A percentile compares a stretch with the other conserved stretches of the same genome.
Conservation (phyloP, 202 grass and related monocot genomes). For the Panicum virgatum region DNA sequence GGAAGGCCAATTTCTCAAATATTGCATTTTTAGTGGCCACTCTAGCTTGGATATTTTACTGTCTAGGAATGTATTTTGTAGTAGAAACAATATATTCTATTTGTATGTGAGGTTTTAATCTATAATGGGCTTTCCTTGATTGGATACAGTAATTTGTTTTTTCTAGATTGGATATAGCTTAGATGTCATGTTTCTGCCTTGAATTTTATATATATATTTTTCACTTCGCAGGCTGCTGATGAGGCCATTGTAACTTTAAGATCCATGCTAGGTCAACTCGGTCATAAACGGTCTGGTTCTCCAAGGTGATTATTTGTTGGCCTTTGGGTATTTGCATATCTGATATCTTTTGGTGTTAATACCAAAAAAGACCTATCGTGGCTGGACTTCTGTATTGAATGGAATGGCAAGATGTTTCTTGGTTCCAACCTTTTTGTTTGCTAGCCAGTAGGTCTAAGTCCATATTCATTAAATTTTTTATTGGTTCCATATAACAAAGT, state of each 20-base stretch:
- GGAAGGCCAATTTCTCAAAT: background rate
- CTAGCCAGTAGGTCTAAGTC: background rate
- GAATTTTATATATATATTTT: slow-evolving; percentile 23
- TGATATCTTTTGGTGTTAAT: background rate
- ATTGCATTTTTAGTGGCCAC: background rate
- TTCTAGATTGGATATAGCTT: background rate
- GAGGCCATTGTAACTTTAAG: slow-evolving; percentile 86
- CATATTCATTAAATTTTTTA: too few species aligned
- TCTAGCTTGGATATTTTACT: background rate
- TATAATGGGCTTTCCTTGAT: background rate
- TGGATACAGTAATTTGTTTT: background rate
- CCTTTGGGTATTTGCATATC: background rate
- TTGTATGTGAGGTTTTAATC: slow-evolving; percentile 18
- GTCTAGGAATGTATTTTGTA: slow-evolving; percentile 1
- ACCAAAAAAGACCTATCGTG: background rate
- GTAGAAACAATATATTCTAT: background rate
- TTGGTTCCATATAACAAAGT: background rate
- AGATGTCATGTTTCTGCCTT: slow-evolving; percentile 2
- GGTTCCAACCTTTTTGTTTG: background rate
- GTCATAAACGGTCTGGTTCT: slow-evolving; percentile 70
- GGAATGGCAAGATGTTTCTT: background rate
- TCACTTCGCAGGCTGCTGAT: slow-evolving; percentile 72
- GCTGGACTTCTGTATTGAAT: background rate
- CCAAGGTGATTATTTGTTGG: slow-evolving; percentile 61
- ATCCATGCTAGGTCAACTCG: slow-evolving; percentile 77